Evolutionary conservation across 805 yeast genomes (phyloP), one percentile per base, ranked within the genome.

Genomic region (Sugiyamaella marilandica): DNA sequence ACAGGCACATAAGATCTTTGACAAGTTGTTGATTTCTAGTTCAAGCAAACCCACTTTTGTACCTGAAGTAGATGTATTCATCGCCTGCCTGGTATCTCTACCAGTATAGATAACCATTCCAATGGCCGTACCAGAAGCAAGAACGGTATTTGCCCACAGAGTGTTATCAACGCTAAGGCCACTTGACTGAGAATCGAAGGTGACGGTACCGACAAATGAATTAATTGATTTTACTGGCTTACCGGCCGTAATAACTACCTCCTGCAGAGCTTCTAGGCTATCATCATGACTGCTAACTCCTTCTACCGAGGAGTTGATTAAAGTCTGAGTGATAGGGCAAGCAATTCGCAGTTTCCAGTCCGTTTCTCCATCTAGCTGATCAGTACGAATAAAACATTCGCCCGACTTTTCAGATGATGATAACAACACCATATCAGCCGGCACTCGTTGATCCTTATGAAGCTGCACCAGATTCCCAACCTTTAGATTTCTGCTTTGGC

Each of bases 311-410:
- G 16, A n/a, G 5, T 32, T 34, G 29, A 36, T 14, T 13, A 41
- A 41, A 59, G 34, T 68, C 68, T 92, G 98, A 0, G 97, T 87
- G 29, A 82, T 63, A 10, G 83, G 77, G 46, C 84, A 78, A 0
- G 97, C 94, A 36, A 87, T 71, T 62, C 99, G 75, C 51, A 94
- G 74, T 67, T 94, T 94, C 99, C 99, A 94, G 71, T 94, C 99
- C 5, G 99, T 94, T 69, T 94, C 99, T 65, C 99, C 99, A 69
- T 94, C 99, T 48, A 94, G 74, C 70, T 94, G 99, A 72, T 94
- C 99, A 0, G 99, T 94, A 62, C 95, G 87, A 58, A 94, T 87
- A 63, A 95, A 94, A 1, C 91, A 79, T 65, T 94, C 99, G 7
- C 97, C 97, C 2, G 75, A 65, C 2, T 73, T 69, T 65, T 88